These are phyloP conservation scores for Mrakiaceae sp. DNA, from an alignment of 1,284 basidiomycete genomes.

Conservation along the genomic window DNA sequence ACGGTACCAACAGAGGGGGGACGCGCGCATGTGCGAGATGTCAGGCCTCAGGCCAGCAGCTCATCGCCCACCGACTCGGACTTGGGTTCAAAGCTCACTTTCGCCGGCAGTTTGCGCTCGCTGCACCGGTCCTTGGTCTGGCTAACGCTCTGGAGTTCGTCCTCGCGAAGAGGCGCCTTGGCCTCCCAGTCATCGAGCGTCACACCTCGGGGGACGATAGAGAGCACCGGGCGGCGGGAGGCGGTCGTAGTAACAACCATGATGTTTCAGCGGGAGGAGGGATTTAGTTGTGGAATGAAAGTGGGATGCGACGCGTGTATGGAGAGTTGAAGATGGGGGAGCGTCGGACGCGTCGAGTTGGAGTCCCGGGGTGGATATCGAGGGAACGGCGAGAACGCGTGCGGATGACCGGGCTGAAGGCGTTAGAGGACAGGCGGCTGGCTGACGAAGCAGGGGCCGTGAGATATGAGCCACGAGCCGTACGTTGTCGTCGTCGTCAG, in stretches of 20 bases:
- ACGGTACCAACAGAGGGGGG: neutral
- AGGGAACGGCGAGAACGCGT: neutral
- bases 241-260: neutral
- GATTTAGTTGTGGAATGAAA: no score
- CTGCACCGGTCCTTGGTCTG: constrained; percentile 53
- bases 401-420: neutral
- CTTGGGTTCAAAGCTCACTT: constrained; percentile 41
- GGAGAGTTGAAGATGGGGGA: neutral
- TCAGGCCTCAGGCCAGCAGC: neutral
- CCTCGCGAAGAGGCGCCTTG: constrained; percentile 59
- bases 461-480: no score
- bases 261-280: no score
- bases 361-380: neutral
- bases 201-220: constrained; percentile 7
- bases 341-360: neutral
- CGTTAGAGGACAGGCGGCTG: neutral
- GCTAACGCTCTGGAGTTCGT: constrained; percentile 55
- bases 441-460: no score
- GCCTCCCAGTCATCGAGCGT: constrained; percentile 78
- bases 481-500: no score
- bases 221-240: neutral
- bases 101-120: constrained; percentile 51
- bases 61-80: no score
- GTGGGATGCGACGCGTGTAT: no score
- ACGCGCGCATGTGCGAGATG: neutral